Percentiles rank a stretch among this genome's conserved stretches.
phyloP scores from a whole-genome alignment of 495 filamentous ascomycete species.

The Xylaria acuta region DNA sequence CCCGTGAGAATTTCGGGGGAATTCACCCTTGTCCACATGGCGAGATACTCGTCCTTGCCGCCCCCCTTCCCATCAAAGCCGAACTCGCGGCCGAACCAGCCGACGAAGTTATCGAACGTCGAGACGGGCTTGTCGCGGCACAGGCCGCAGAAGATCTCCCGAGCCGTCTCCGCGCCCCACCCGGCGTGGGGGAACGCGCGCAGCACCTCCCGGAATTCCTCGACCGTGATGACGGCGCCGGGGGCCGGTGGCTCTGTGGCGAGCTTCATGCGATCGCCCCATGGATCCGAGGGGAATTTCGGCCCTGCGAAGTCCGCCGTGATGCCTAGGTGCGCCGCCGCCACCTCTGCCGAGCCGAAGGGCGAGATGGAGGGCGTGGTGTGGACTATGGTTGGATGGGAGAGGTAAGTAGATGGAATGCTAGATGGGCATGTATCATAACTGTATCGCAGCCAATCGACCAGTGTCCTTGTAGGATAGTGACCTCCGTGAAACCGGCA shows the following conservation, averaged over 20 bases:
- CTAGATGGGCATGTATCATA: neutral
- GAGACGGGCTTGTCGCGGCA: conserved; percentile 55
- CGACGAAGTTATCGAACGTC: conserved; percentile 57
- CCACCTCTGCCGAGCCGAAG: conserved; percentile 56
- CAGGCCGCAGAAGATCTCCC: conserved; percentile 49
- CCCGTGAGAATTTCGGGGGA: conserved; percentile 32
- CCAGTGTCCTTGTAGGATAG: neutral
- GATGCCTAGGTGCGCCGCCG: conserved; percentile 48
- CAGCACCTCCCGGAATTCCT: conserved; percentile 45
- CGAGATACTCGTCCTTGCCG: conserved; percentile 40
- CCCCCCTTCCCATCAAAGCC: conserved; percentile 41
- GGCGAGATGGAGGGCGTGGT: conserved; percentile 47
- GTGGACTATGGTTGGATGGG: conserved; percentile 42
- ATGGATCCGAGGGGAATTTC: conserved; percentile 19
- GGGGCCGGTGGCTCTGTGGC: conserved; percentile 9
- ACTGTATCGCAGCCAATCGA: neutral
- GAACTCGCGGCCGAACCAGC: conserved; percentile 45
- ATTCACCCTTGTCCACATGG: conserved; percentile 44
- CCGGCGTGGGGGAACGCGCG: conserved; percentile 45
- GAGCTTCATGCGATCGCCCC: neutral
- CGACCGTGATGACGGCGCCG: conserved; percentile 39
- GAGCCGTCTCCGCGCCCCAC: conserved; percentile 42
- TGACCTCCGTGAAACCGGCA: too few species aligned
- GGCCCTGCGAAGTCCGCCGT: conserved; percentile 57
- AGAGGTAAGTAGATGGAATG: neutral